A percentile compares a stretch with the other conserved stretches of the same genome.
Evolutionary conservation across 495 filamentous ascomycete genomes (phyloP).

Genomic region (Cenococcum geophilum): DNA sequence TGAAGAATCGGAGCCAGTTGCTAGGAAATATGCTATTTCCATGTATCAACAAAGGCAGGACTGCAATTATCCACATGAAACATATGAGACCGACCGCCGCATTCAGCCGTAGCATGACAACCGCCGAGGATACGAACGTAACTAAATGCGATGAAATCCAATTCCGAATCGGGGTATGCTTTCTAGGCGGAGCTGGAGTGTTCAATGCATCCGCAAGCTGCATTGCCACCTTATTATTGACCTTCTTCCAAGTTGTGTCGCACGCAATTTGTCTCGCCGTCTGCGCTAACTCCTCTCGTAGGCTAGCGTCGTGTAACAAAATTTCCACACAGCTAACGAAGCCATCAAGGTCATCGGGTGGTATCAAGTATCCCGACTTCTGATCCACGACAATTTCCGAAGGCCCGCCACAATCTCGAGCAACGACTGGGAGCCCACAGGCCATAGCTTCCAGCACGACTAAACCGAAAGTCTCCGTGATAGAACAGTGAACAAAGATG

Average conservation of each 20-base stretch:
- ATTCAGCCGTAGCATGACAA: conserved; percentile 8
- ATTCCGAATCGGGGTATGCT: conserved; percentile 4
- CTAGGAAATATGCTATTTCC: conserved; percentile 10
- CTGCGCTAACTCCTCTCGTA: conserved; percentile 39
- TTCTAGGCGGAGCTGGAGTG: background rate
- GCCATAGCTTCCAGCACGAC: conserved; percentile 63
- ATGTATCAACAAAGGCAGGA: conserved; percentile 11
- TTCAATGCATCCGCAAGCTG: conserved; percentile 39
- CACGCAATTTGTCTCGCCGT: conserved; percentile 48
- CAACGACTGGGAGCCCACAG: conserved; percentile 57
- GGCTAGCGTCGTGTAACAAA: conserved; percentile 38
- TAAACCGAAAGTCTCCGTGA: conserved; percentile 61
- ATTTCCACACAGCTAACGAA: conserved; percentile 46
- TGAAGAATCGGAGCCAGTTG: conserved; percentile 3
- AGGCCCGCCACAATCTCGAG: conserved; percentile 58
- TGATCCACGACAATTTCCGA: conserved; percentile 54
- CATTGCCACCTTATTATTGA: conserved; percentile 56
- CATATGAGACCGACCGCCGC: conserved; percentile 9
- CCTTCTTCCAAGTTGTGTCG: conserved; percentile 58
- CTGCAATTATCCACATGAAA: conserved; percentile 14
- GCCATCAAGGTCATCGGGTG: conserved; percentile 47
- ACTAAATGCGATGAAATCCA: conserved; percentile 7
- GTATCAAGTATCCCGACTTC: conserved; percentile 51
- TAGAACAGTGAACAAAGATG: conserved; percentile 58
- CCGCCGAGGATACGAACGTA: background rate